These are phyloP conservation scores for Leucaena leucocephala DNA, from an alignment of 306 rosid species.

Conservation along the genomic window DNA sequence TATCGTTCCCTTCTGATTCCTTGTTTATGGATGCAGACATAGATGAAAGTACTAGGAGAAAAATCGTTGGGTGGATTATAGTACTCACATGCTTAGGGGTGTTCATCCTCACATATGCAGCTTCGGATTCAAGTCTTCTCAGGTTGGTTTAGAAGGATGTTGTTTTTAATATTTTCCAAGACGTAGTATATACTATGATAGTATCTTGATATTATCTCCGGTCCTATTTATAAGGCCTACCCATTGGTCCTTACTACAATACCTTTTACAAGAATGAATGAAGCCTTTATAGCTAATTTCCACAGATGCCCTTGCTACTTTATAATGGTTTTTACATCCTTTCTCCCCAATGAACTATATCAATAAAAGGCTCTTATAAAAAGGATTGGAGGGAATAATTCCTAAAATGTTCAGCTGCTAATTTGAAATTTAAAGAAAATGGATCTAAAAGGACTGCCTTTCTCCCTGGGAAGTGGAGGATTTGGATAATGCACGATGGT, in stretches of 20 bases:
- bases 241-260: neutral
- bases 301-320: neutral
- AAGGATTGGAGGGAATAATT: too few species aligned
- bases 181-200: neutral
- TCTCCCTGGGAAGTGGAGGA: neutral
- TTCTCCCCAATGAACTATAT: neutral
- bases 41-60: constrained; percentile 57
- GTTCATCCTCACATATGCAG: constrained; percentile 74
- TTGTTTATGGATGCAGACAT: constrained; percentile 49
- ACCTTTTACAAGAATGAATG: neutral
- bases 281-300: neutral
- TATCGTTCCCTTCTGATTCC: constrained; percentile 7
- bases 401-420: constrained; percentile 15
- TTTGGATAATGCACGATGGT: neutral
- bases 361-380: neutral
- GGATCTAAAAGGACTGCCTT: constrained; percentile 11
- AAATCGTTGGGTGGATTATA: constrained; percentile 71
- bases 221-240: neutral
- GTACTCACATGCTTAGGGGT: constrained; percentile 74
- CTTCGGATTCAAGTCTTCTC: constrained; percentile 56
- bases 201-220: constrained; percentile 25
- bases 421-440: constrained; percentile 31
- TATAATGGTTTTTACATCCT: neutral
- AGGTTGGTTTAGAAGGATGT: constrained; percentile 54
- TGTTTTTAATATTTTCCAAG: constrained; percentile 22